These are phyloP conservation scores for Vicia villosa DNA, from an alignment of 306 rosid genomes.

Conservation along the genomic window DNA sequence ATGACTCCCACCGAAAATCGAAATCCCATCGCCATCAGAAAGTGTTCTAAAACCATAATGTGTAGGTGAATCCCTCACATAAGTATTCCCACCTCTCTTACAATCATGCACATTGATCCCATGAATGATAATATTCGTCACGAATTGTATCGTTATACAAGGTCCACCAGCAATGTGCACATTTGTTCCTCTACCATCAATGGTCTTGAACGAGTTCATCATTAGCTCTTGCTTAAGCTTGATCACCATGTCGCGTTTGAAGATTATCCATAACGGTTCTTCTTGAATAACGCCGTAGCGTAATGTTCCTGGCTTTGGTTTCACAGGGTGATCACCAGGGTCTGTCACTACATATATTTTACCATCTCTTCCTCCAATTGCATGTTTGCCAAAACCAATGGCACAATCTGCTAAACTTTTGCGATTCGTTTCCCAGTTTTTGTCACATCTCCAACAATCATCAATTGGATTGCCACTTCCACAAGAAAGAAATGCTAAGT, in stretches of 20 bases:
- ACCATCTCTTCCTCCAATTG: slow-evolving; percentile 87
- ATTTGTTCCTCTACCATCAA: slow-evolving; percentile 79
- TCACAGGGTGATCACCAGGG: slow-evolving; percentile 64
- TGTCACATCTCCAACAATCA: slow-evolving; percentile 94
- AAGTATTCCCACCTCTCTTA: slow-evolving; percentile 72
- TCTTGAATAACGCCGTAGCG: slow-evolving; percentile 78
- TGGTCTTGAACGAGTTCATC: slow-evolving; percentile 85
- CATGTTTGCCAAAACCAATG: slow-evolving; percentile 82
- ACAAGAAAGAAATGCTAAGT: slow-evolving; percentile 71
- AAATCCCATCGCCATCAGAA: slow-evolving; percentile 85
- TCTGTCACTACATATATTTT: slow-evolving; percentile 78
- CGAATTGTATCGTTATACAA: slow-evolving; percentile 82
- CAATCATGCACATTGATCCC: slow-evolving; percentile 88
- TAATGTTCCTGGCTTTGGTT: slow-evolving; percentile 76
- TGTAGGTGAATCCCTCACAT: slow-evolving; percentile 78
- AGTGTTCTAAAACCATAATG: slow-evolving; percentile 87
- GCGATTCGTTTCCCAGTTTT: slow-evolving; percentile 74
- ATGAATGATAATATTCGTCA: slow-evolving; percentile 77
- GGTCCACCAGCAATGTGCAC: slow-evolving; percentile 96
- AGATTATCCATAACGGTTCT: slow-evolving; percentile 80
- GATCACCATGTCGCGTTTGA: slow-evolving; percentile 76
- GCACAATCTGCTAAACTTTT: slow-evolving; percentile 74
- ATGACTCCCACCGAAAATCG: slow-evolving; percentile 87
- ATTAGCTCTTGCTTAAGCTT: slow-evolving; percentile 68
- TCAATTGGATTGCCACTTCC: slow-evolving; percentile 81